Base-by-base conservation (phyloP, 2,329 filamentous ascomycete genomes). In the Trichoderma cornu-damae region DNA sequence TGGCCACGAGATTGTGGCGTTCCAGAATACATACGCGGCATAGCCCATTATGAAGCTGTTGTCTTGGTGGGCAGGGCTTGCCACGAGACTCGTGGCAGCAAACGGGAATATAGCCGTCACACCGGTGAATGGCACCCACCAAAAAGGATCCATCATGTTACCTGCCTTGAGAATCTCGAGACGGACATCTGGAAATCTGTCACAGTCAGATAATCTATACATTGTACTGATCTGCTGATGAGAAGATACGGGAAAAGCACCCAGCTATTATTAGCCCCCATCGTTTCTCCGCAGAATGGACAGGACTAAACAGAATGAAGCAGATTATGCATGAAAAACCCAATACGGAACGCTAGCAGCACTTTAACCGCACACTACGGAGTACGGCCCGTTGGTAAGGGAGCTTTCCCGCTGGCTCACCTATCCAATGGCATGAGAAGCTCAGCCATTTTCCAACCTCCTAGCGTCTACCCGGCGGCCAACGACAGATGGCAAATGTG, bases 311-410 rank as follows among this genome's bases (percentile, higher is more conserved):
- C 48, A 11, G 42, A 51, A 40, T n/a, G 9, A 40, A 40, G 35
- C 16, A 51, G 35, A 51, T 32, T 42, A 53, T 53, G 50, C 50
- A 53, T 24, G 14, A 14, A 43, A 54, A 54, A 46, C 51, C 42
- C 18, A 54, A 54, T 47, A 20, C 32, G 51, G 51, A 47, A 54
- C 9, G 35, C 51, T 35, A 37, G 38, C 30, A 47, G 20, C 51
- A 47, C 32, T 30, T 54, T 54, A 54, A 54, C 51, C 51, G 42
- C 51, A 54, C 51, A 46, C 51, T 54, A 54, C 44, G 42, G 42
- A 44, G 40, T 46, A 47, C 51, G 42, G 51, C 51, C 51, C 51
- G 51, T 42, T 35, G 42, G 28, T 46, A 46, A n/a, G 42, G 18
- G 35, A 32, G 9, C 24, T 42, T 22, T 51, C 48, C 48, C 48